These are phyloP conservation scores for Pestalotiopsis sp. DNA, from an alignment of 2,329 filamentous ascomycete genomes.

Conservation along the genomic window DNA sequence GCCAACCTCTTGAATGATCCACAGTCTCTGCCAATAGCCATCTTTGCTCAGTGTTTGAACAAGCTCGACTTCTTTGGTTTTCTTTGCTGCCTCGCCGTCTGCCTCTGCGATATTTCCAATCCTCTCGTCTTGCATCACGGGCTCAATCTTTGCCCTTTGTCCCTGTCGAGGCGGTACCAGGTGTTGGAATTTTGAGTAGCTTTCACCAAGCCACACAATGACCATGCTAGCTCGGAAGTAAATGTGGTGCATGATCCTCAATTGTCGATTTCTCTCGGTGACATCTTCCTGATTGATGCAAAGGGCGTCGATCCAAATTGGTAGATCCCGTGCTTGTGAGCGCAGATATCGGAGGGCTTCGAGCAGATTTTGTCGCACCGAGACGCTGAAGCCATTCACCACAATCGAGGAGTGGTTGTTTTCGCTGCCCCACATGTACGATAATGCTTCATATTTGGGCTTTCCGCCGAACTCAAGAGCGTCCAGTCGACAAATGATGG, in stretches of 20 bases:
- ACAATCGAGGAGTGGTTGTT: background rate
- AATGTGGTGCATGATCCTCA: slow-evolving; percentile 25
- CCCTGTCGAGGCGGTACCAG: background rate
- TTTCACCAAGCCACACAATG: slow-evolving; percentile 23
- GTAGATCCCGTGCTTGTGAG: background rate
- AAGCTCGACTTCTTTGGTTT: slow-evolving; percentile 6
- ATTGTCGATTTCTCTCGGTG: slow-evolving; percentile 22
- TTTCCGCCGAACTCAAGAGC: background rate
- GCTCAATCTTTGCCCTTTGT: background rate
- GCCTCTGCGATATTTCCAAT: background rate
- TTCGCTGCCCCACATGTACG: slow-evolving; percentile 1
- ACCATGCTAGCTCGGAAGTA: slow-evolving; percentile 23
- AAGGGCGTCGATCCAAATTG: slow-evolving; percentile 26
- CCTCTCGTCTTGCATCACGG: background rate
- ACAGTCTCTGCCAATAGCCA: slow-evolving; percentile 23
- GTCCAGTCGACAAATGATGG: background rate
- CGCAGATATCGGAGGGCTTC: slow-evolving; percentile 21
- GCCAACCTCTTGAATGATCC: slow-evolving; percentile 32
- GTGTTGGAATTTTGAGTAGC: slow-evolving; percentile 6
- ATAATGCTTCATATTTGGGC: background rate
- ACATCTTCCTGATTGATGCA: slow-evolving; percentile 26
- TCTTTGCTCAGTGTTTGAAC: slow-evolving; percentile 18
- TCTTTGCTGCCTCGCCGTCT: background rate
- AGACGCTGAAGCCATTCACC: background rate
- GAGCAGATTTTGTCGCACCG: slow-evolving; percentile 18